Percentiles rank a stretch among this genome's conserved stretches.
Evolutionary conservation across 495 filamentous ascomycete species (phyloP).

Genomic region (Daldinia concentrica): DNA sequence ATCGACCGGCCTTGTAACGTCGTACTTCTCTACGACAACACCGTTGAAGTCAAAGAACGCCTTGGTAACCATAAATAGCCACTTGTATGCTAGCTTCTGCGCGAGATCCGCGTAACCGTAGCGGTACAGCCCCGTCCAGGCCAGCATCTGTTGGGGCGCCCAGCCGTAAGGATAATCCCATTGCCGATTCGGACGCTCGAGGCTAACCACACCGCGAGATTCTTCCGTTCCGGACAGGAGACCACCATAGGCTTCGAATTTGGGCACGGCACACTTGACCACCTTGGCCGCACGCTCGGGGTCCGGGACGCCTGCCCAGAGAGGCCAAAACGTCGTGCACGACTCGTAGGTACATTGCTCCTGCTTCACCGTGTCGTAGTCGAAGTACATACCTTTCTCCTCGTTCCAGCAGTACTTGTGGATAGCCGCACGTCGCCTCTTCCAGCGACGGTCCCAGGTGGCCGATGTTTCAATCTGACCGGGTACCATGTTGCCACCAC

Average conservation of each 20-base stretch:
- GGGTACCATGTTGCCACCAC: slow-evolving; percentile 63
- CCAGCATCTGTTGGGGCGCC: slow-evolving; percentile 98
- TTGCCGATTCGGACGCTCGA: slow-evolving; percentile 90
- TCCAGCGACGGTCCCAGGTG: slow-evolving; percentile 86
- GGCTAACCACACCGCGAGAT: slow-evolving; percentile 78
- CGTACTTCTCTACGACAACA: slow-evolving; percentile 97
- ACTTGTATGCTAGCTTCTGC: slow-evolving; percentile 88
- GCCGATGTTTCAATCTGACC: slow-evolving; percentile 79
- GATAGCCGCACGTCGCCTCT: slow-evolving; percentile 78
- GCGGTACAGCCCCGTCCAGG: slow-evolving; percentile 88
- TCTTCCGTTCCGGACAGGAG: slow-evolving; percentile 88
- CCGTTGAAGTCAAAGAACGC: slow-evolving; percentile 98
- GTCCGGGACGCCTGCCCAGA: slow-evolving; percentile 89
- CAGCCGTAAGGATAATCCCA: slow-evolving; percentile 99
- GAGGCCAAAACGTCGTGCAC: slow-evolving; percentile 93
- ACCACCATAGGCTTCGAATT: slow-evolving; percentile 86
- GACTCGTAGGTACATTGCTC: slow-evolving; percentile 82
- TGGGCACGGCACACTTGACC: slow-evolving; percentile 79
- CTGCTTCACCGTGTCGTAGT: slow-evolving; percentile 87
- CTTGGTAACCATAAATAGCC: slow-evolving; percentile 97
- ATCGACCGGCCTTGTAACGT: slow-evolving; percentile 87
- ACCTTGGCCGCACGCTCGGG: slow-evolving; percentile 81
- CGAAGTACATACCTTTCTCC: slow-evolving; percentile 92
- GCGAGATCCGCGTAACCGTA: slow-evolving; percentile 93
- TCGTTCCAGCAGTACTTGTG: slow-evolving; percentile 93